Evolutionary conservation across 768 basidiomycete species (phyloP).

Genomic region (Pulveroboletus ravenelii): DNA sequence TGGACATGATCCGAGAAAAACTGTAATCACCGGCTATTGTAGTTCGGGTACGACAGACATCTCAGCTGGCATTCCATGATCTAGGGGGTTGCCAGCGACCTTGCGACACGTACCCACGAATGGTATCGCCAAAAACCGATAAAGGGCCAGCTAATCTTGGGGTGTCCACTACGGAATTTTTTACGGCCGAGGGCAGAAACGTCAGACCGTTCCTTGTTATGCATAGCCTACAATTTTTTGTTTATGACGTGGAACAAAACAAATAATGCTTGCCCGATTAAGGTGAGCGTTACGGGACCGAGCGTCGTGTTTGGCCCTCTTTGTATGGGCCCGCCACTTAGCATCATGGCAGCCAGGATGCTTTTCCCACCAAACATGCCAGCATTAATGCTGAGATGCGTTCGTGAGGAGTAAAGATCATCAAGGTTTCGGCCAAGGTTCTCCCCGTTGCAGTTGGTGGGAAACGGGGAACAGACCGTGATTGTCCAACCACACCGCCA

Average conservation of each 20-base stretch:
- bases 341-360: no score
- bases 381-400: neutral
- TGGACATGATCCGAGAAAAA: neutral
- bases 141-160: neutral
- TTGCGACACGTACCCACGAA: neutral
- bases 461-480: no score
- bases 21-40: neutral
- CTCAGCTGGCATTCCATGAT: neutral
- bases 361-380: neutral
- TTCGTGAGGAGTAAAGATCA: neutral
- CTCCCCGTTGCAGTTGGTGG: no score
- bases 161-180: conserved; percentile 1
- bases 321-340: no score
- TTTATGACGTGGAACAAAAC: neutral
- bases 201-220: neutral
- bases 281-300: no score
- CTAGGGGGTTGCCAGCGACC: neutral
- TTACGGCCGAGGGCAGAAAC: neutral
- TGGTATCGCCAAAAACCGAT: neutral
- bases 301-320: neutral
- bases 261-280: neutral
- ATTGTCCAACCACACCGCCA: no score
- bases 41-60: no score
- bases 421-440: neutral
- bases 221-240: no score